Base-by-base conservation (phyloP, 805 yeast genomes). In the Metschnikowia vanudenii region DNA sequence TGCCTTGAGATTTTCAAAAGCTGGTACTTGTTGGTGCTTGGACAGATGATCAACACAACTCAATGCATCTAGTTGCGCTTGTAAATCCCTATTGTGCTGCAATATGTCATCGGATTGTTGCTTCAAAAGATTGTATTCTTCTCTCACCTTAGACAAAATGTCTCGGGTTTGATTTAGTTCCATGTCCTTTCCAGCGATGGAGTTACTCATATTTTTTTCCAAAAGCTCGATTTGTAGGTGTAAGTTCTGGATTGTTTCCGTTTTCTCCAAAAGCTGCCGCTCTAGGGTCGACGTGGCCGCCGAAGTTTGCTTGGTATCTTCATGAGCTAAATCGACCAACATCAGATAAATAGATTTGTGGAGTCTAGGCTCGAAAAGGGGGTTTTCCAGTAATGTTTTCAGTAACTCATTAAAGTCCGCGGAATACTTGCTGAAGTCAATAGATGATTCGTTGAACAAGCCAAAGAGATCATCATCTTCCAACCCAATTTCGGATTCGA, bases 201-300 rank as follows among this genome's bases (percentile, higher is more conserved):
- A 57, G 3, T 68, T 61, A 13, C 52, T 53, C 54, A 79, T 59
- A 51, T 75, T 77, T 5, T 68, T 64, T 50, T 78, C 74, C 31
- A 80, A 56, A 1, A 78, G 65, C 8, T 68, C 62, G 9, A 79
- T 64, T 50, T 76, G 79, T 45, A 79, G 59, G 11, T 64, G 60
- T 12, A 76, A 60, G 39, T 80, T 81, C 31, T 72, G 73, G 13
- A 78, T 58, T 12, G 51, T 41, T 19, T 49, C 55, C 10, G 53
- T 47, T 20, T 51, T 50, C 24, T 45, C 45, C 24, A 48, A 6
- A 34, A 50, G 33, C 19, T 47, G 43, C 1, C 49, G 26, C 20
- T 42, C 49, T 11, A 43, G 24, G 16, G 13, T 22, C 9, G 40
- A 35, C 16, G 32, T 18, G 13, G 44, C 46, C 17, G 41, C 35